Percentiles rank a stretch among this genome's conserved stretches.
Evolutionary conservation across 768 basidiomycete genomes (phyloP).

Genomic region (Pleurotus salmoneostramineus): DNA sequence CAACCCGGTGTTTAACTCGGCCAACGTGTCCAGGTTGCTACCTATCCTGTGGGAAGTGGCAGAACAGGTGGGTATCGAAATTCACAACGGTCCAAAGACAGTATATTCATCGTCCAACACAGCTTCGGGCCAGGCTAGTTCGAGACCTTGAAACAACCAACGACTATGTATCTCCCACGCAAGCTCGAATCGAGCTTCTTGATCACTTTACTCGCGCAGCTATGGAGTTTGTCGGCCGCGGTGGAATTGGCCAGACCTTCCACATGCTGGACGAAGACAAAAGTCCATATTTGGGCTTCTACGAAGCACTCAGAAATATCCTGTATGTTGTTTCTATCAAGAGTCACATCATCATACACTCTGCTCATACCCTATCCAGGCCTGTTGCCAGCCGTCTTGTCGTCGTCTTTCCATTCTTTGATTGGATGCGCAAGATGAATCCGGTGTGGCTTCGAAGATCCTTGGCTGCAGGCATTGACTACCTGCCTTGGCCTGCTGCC

Average conservation of each 20-base stretch:
- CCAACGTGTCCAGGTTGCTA: slow-evolving; percentile 19
- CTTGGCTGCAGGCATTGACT: slow-evolving; percentile 11
- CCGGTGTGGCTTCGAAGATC: slow-evolving; percentile 19
- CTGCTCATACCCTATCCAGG: slow-evolving; percentile 4
- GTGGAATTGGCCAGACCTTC: slow-evolving; percentile 17
- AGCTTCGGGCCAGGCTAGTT: neutral
- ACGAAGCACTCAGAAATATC: slow-evolving; percentile 11
- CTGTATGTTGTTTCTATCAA: slow-evolving; percentile 4
- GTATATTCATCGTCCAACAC: neutral
- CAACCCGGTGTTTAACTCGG: slow-evolving; percentile 18
- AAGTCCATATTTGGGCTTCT: slow-evolving; percentile 10
- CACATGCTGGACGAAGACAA: slow-evolving; percentile 12
- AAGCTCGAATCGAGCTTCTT: slow-evolving; percentile 12
- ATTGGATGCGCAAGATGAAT: slow-evolving; percentile 18
- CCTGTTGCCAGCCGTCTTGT: slow-evolving; percentile 20
- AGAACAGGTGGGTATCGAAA: slow-evolving; percentile 13
- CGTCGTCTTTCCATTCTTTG: slow-evolving; percentile 19
- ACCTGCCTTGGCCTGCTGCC: slow-evolving; percentile 19
- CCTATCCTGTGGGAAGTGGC: slow-evolving; percentile 19
- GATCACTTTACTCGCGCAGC: slow-evolving; percentile 17
- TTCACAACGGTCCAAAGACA: neutral
- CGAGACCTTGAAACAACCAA: neutral
- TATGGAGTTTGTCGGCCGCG: slow-evolving; percentile 19
- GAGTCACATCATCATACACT: neutral
- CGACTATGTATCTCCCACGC: neutral